phyloP scores from a whole-genome alignment of 768 basidiomycete species.

The Lentinus brumalis region DNA sequence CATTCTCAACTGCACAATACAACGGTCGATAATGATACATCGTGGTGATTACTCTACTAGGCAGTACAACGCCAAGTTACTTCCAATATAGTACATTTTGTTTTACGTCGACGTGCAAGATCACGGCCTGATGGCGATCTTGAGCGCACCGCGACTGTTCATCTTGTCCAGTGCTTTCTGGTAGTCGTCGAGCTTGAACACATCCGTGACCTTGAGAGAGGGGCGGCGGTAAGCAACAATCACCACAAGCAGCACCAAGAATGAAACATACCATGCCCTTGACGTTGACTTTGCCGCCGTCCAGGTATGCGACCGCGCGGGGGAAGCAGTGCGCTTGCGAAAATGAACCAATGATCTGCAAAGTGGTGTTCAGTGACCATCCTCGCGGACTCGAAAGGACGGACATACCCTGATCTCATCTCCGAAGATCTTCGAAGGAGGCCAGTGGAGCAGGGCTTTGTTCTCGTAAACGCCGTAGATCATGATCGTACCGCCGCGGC shows the following conservation, averaged over 20 bases:
- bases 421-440: constrained; percentile 78
- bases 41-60: constrained; percentile 1
- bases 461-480: constrained; percentile 92
- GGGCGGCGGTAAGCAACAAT: background rate
- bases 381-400: background rate
- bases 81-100: background rate
- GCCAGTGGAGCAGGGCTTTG: constrained; percentile 83
- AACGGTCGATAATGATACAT: background rate
- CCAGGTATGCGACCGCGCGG: constrained; percentile 86
- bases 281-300: constrained; percentile 80
- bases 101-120: background rate
- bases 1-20: background rate
- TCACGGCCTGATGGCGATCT: constrained; percentile 52
- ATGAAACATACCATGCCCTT: constrained; percentile 67
- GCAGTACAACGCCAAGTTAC: constrained; percentile 5
- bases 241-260: too few relatives aligned
- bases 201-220: constrained; percentile 50
- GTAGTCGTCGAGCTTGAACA: constrained; percentile 61
- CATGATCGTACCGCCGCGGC: constrained; percentile 85
- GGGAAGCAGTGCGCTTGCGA: constrained; percentile 92
- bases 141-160: constrained; percentile 56
- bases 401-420: constrained; percentile 64
- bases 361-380: background rate
- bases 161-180: constrained; percentile 69
- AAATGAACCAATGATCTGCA: constrained; percentile 91